Conservation (phyloP, 306 rosid species). For the Echinosophora koreensis region DNA sequence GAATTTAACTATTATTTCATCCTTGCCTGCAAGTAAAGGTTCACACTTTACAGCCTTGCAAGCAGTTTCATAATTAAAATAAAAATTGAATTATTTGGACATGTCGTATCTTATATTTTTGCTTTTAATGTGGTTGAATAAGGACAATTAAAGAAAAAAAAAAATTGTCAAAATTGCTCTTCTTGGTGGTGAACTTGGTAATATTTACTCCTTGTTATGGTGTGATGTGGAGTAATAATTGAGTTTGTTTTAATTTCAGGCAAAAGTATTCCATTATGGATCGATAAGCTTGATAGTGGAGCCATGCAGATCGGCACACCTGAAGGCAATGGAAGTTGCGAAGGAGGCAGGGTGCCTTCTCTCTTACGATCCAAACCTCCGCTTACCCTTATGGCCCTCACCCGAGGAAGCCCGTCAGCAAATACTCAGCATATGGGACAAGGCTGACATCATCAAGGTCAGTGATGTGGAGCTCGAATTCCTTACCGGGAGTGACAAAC, state of each 20-base stretch:
- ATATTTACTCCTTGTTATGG: neutral
- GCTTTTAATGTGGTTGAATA: neutral
- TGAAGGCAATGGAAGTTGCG: slow-evolving; percentile 88
- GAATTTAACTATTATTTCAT: neutral
- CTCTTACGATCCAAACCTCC: slow-evolving; percentile 88
- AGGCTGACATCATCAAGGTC: slow-evolving; percentile 87
- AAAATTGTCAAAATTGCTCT: neutral
- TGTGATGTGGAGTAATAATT: neutral
- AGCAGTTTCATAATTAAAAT: neutral
- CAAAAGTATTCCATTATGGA: slow-evolving; percentile 91
- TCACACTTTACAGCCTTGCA: slow-evolving; percentile 28
- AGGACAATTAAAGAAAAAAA: neutral
- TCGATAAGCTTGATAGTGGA: slow-evolving; percentile 97
- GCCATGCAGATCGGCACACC: slow-evolving; percentile 96
- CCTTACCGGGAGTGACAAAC: slow-evolving; percentile 73
- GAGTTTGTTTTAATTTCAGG: slow-evolving; percentile 47
- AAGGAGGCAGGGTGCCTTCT: slow-evolving; percentile 89
- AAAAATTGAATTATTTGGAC: slow-evolving; percentile 7
- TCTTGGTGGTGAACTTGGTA: neutral
- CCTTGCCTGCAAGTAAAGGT: neutral
- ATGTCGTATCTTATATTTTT: neutral
- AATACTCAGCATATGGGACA: slow-evolving; percentile 89
- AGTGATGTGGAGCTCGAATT: slow-evolving; percentile 91
- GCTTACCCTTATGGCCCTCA: slow-evolving; percentile 87
- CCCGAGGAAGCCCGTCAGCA: slow-evolving; percentile 80